These are phyloP conservation scores for Xylariales sp. DNA, from an alignment of 2,329 filamentous ascomycete species.

Conservation along the genomic window DNA sequence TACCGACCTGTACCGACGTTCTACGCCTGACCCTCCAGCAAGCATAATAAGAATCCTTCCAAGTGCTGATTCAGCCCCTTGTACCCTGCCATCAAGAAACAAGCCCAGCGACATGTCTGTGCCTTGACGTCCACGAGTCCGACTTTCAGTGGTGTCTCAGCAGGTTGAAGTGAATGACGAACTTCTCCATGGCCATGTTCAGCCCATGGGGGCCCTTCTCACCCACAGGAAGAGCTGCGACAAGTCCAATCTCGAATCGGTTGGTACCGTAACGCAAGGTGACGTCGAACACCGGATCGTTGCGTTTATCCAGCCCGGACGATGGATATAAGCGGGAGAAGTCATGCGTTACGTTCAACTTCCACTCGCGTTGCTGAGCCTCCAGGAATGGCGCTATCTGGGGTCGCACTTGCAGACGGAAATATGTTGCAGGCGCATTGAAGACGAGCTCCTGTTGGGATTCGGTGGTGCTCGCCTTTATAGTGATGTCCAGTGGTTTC, in stretches of 20 bases:
- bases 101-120: too few relatives aligned
- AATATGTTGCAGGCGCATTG: conserved; percentile 62
- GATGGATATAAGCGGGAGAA: conserved; percentile 52
- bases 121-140: too few relatives aligned
- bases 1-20: too few relatives aligned
- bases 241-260: conserved; percentile 71
- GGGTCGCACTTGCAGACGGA: conserved; percentile 66
- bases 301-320: conserved; percentile 46
- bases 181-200: conserved; percentile 71
- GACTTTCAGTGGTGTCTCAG: conserved; percentile 20
- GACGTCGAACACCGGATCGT: conserved; percentile 70
- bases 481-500: conserved; percentile 56
- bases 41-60: too few relatives aligned
- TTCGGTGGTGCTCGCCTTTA: conserved; percentile 61
- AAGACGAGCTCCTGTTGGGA: conserved; percentile 70
- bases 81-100: too few relatives aligned
- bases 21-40: too few relatives aligned
- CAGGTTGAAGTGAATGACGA: conserved; percentile 72
- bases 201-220: conserved; percentile 53
- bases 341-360: conserved; percentile 70
- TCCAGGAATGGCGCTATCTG: conserved; percentile 59
- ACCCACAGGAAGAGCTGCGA: conserved; percentile 62
- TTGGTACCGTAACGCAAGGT: conserved; percentile 69
- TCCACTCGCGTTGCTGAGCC: conserved; percentile 62
- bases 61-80: too few relatives aligned